Percentiles rank a stretch among this genome's conserved stretches.
Conservation (phyloP, 2,329 filamentous ascomycete species). For the Paraphoma chrysanthemicola region DNA sequence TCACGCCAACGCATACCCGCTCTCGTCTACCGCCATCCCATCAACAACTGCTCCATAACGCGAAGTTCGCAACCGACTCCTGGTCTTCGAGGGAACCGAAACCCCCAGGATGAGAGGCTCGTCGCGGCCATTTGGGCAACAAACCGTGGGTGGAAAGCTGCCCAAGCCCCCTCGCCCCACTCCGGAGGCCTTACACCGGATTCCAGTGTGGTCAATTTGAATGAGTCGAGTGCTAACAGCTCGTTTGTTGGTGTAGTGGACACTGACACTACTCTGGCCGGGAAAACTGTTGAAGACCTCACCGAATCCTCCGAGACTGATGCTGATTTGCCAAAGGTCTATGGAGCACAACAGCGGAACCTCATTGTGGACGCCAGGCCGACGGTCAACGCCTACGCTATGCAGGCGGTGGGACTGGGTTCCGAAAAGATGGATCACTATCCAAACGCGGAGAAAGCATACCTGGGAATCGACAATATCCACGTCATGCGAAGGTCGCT, state of each 20-base stretch:
- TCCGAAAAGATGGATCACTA: conserved; percentile 99
- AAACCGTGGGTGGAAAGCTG: conserved; percentile 45
- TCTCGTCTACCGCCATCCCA: conserved; percentile 90
- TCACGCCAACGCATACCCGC: conserved; percentile 88
- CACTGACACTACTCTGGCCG: conserved; percentile 20
- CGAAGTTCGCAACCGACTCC: conserved; percentile 91
- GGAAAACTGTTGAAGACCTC: conserved; percentile 34
- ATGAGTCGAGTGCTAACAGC: conserved; percentile 40
- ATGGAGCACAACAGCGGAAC: conserved; percentile 92
- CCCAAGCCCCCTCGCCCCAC: conserved; percentile 31
- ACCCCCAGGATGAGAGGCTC: conserved; percentile 93
- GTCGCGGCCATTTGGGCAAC: conserved; percentile 91
- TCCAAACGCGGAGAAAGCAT: conserved; percentile 87
- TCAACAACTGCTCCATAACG: conserved; percentile 97
- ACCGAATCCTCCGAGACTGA: conserved; percentile 47
- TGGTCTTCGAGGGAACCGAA: conserved; percentile 85
- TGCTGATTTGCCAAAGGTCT: conserved; percentile 60
- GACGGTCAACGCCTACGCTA: conserved; percentile 91
- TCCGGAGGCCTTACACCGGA: conserved; percentile 38
- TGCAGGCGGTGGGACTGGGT: conserved; percentile 90
- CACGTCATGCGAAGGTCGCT: conserved; percentile 96
- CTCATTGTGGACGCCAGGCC: conserved; percentile 95
- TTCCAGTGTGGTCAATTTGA: conserved; percentile 41
- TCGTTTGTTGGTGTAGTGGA: conserved; percentile 44
- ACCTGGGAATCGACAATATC: conserved; percentile 96